Conservation (phyloP, 805 yeast species). For the Zygosaccharomyces lentus region DNA sequence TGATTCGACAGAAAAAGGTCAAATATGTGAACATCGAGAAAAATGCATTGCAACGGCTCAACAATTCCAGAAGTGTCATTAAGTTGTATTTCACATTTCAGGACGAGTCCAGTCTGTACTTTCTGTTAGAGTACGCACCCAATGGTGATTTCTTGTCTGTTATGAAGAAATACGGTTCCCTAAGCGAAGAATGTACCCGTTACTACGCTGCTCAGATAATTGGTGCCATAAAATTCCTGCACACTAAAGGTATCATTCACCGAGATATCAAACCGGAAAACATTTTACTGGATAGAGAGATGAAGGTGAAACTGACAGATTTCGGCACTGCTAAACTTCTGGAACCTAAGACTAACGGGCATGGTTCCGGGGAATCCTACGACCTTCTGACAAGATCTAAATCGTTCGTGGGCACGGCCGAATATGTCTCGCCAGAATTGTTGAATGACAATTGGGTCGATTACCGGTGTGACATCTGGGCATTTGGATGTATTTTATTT, state of each 20-base stretch:
- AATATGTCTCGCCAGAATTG: constrained; percentile 77
- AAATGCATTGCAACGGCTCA: constrained; percentile 68
- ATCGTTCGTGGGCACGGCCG: constrained; percentile 85
- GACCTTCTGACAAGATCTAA: constrained; percentile 67
- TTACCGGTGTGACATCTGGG: constrained; percentile 96
- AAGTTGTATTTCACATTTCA: constrained; percentile 75
- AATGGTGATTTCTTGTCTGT: constrained; percentile 70
- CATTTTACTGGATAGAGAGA: constrained; percentile 56
- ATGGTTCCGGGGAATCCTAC: constrained; percentile 41
- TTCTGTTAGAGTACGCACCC: constrained; percentile 73
- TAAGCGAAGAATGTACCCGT: constrained; percentile 62
- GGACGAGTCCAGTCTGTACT: constrained; percentile 67
- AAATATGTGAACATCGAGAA: constrained; percentile 82
- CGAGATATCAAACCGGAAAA: constrained; percentile 84
- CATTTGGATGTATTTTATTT: constrained; percentile 91
- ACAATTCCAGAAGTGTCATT: constrained; percentile 56
- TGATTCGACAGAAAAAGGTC: constrained; percentile 76
- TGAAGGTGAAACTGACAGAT: constrained; percentile 69
- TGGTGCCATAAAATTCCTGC: constrained; percentile 70
- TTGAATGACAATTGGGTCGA: constrained; percentile 77
- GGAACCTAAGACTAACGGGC: constrained; percentile 39
- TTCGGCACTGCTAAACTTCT: constrained; percentile 79
- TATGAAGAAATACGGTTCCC: constrained; percentile 63
- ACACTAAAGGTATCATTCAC: constrained; percentile 70
- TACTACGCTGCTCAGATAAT: constrained; percentile 71